Evolutionary conservation across 148 eudicot genomes (phyloP).

Genomic region (Mesembryanthemum crystallinum): DNA sequence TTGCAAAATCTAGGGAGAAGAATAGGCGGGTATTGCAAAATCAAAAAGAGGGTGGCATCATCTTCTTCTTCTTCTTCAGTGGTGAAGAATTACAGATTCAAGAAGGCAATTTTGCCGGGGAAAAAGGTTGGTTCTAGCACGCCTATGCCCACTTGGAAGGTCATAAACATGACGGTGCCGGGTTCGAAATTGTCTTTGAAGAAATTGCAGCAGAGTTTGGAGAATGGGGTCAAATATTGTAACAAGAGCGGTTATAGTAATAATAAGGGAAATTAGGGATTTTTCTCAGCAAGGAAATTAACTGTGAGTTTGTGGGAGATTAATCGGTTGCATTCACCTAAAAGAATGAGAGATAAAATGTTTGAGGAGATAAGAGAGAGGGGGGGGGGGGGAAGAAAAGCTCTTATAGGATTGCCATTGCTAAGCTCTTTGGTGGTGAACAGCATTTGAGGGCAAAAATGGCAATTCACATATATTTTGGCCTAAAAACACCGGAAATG

Average conservation of each 20-base stretch:
- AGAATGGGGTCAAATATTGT: constrained; percentile 21
- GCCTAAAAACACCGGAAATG: too few relatives aligned
- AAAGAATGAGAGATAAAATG: constrained; percentile 19
- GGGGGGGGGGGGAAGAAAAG: constrained; percentile 26
- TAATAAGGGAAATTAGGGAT: constrained; percentile 41
- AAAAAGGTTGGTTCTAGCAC: constrained; percentile 51
- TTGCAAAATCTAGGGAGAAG: constrained; percentile 23
- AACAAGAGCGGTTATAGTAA: constrained; percentile 18
- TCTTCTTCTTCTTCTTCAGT: constrained; percentile 60
- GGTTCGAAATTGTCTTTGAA: constrained; percentile 42
- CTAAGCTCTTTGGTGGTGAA: constrained; percentile 16
- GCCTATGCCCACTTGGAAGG: constrained; percentile 61
- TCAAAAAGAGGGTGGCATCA: constrained; percentile 59
- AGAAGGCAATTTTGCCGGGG: constrained; percentile 55
- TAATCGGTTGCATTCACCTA: constrained; percentile 48
- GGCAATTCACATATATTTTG: too few relatives aligned
- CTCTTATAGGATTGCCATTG: not conserved
- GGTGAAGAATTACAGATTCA: constrained; percentile 47
- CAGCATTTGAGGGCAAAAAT: too few relatives aligned
- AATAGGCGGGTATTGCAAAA: constrained; percentile 45
- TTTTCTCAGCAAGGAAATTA: constrained; percentile 64
- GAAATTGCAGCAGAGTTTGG: constrained; percentile 32
- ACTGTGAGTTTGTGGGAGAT: constrained; percentile 81
- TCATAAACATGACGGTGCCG: constrained; percentile 25
- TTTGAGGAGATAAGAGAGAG: constrained; percentile 23